Percentiles rank a stretch among this genome's conserved stretches.
Evolutionary conservation across 345 rosid genomes (phyloP).

Genomic region (Populus alba): DNA sequence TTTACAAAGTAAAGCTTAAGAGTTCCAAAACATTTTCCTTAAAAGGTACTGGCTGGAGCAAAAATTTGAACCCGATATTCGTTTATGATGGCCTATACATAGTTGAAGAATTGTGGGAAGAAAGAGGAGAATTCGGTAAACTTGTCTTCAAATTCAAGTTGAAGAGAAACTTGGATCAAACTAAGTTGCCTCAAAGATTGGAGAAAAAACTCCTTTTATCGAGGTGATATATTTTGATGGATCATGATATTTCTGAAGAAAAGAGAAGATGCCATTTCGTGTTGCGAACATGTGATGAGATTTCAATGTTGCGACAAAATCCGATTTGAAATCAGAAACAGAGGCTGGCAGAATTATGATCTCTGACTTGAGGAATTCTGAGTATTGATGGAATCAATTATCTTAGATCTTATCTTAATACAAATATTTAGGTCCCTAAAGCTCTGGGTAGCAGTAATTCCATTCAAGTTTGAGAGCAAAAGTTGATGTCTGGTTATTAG

Average conservation of each 20-base stretch:
- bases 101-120: slow-evolving; percentile 17
- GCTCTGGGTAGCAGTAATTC: no score
- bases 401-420: no score
- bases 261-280: slow-evolving; percentile 11
- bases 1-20: not conserved
- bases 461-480: no score
- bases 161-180: slow-evolving; percentile 16
- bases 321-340: no score
- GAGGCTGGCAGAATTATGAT: no score
- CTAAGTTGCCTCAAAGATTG: not conserved
- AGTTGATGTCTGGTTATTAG: no score
- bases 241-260: slow-evolving; percentile 17
- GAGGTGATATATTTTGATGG: not conserved
- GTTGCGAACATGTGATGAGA: slow-evolving; percentile 9
- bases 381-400: no score
- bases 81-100: slow-evolving; percentile 35
- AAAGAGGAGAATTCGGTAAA: slow-evolving; percentile 21
- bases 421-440: no score
- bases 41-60: not conserved
- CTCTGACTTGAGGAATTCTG: no score
- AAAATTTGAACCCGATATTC: not conserved
- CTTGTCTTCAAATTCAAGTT: slow-evolving; percentile 25
- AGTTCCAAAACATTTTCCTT: not conserved
- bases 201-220: not conserved
- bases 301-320: no score